Evolutionary conservation across 257 asterid species (phyloP), one percentile per base, ranked within the genome.

Genomic region (Hygrophila difformis): DNA sequence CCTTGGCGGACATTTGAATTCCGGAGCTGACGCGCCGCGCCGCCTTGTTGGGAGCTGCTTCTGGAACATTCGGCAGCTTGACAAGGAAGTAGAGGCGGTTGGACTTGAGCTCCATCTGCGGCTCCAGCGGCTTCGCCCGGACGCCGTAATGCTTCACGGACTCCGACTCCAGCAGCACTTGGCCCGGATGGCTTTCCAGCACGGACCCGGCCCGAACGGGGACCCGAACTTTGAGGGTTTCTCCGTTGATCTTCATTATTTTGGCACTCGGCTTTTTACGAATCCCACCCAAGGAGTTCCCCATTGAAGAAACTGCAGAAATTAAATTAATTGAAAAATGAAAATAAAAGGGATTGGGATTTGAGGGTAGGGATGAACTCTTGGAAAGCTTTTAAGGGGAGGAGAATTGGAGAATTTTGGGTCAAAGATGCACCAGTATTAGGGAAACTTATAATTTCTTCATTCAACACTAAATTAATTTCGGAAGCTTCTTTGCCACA

Each of bases 1-100:
- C 97, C 65, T 88, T 84, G 2, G 97, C 96, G 66, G 76, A 71
- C 97, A 88, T 88, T 4, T 88, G 93, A 61, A 88, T 84, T 39
- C 84, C 96, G 20, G 97, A 88, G 2, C 94, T 60, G 4, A 84
- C 95, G 44, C 95, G 71, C 63, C 96, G n/a, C n/a, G n/a, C n/a
- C n/a, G n/a, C n/a, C n/a, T n/a, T n/a, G n/a, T n/a, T n/a, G n/a
- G n/a, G n/a, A n/a, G n/a, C n/a, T n/a, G n/a, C n/a, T n/a, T n/a
- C n/a, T n/a, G n/a, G n/a, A n/a, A n/a, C n/a, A n/a, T n/a, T n/a
- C n/a, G n/a, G n/a, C n/a, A n/a, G n/a, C n/a, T n/a, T n/a, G 1
- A 87, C 91, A 0, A 87, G 74, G 50, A 87, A 87, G 43, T 87
- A 87, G 39, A 87, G 87, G 58, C 82, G 51, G 18, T 74, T 79